Conservation (phyloP, 805 yeast species). For the Yamadazyma ubonensis region DNA sequence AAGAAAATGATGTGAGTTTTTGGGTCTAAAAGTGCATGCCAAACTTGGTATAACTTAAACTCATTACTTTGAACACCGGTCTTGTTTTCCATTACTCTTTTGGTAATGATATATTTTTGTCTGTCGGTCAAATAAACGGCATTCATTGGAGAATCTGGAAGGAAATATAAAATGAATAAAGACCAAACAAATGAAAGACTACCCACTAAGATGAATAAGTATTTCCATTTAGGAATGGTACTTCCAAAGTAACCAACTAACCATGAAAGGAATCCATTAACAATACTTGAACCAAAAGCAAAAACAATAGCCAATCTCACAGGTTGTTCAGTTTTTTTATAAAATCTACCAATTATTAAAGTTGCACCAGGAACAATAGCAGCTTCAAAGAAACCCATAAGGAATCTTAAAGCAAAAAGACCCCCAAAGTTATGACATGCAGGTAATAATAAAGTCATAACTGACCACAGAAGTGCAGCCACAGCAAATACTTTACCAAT, state of each 20-base stretch:
- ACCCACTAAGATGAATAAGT: conserved; percentile 24
- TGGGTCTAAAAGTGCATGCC: conserved; percentile 20
- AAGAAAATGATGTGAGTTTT: conserved; percentile 21
- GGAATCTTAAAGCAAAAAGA: conserved; percentile 18
- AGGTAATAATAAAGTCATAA: conserved; percentile 14
- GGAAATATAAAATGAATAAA: conserved; percentile 19
- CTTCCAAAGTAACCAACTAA: conserved; percentile 18
- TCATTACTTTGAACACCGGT: conserved; percentile 19
- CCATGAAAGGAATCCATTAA: conserved; percentile 25
- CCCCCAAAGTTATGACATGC: conserved; percentile 18
- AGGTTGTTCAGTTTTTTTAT: conserved; percentile 19
- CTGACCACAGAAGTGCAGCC: conserved; percentile 20
- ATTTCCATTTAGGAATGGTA: conserved; percentile 21
- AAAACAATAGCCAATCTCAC: conserved; percentile 19
- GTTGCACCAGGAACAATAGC: conserved; percentile 21
- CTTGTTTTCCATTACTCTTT: conserved; percentile 16
- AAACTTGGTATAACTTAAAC: conserved; percentile 21
- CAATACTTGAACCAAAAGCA: conserved; percentile 21
- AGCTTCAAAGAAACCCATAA: conserved; percentile 30
- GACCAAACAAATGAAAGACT: conserved; percentile 21
- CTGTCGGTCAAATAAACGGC: conserved; percentile 18
- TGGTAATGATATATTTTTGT: conserved; percentile 17
- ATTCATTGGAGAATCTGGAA: conserved; percentile 22
- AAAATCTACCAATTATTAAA: conserved; percentile 17
- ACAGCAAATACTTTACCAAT: conserved; percentile 24